Percentiles rank a stretch among this genome's conserved stretches.
Conservation (phyloP, 2,329 filamentous ascomycete species). For the Harringtonia aguacate region DNA sequence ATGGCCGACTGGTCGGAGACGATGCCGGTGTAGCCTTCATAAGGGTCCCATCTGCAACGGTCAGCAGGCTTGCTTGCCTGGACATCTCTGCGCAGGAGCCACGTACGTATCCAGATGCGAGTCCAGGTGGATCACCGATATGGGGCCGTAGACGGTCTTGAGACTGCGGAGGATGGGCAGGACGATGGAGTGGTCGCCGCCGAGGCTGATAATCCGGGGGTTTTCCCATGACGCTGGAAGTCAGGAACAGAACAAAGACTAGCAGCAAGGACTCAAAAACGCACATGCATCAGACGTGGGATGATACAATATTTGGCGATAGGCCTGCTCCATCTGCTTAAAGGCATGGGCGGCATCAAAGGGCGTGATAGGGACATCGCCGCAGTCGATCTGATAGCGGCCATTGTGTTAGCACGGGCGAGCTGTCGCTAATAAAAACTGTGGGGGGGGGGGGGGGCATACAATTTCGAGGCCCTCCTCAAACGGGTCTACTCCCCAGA, state of each 20-base stretch:
- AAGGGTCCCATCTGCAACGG: constrained; percentile 6
- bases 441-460: not conserved
- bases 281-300: constrained; percentile 4
- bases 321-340: constrained; percentile 14
- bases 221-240: constrained; percentile 4
- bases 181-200: constrained; percentile 20
- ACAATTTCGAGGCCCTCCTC: constrained; percentile 6
- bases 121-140: constrained; percentile 21
- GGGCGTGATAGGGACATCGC: constrained; percentile 13
- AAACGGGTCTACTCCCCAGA: constrained; percentile 9
- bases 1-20: constrained; percentile 65
- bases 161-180: constrained; percentile 17
- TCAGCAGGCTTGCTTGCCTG: not conserved
- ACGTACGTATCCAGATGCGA: constrained; percentile 15
- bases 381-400: constrained; percentile 12
- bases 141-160: constrained; percentile 17
- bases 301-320: constrained; percentile 7
- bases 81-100: no score
- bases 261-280: not conserved
- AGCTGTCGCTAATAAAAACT: not conserved
- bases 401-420: no score
- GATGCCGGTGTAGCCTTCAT: constrained; percentile 69
- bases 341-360: constrained; percentile 13
- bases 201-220: constrained; percentile 12
- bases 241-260: not conserved